Base-by-base conservation (phyloP, 2,329 filamentous ascomycete genomes). In the Penicillium sp. region DNA sequence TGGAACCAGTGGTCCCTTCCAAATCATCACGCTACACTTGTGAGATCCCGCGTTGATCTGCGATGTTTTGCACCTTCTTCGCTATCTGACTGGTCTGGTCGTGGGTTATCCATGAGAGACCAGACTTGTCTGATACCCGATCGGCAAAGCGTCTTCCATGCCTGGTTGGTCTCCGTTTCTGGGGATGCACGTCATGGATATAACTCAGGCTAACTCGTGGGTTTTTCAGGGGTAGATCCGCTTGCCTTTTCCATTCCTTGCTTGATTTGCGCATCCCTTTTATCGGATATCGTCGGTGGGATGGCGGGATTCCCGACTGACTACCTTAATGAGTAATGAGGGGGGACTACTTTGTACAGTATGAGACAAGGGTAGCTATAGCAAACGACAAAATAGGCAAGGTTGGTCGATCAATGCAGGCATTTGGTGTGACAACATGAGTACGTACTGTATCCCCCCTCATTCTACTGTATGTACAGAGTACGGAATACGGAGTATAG, bases 21-120 rank as follows among this genome's bases (percentile, higher is more conserved):
- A 29, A 29, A 48, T 48, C 22, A 22, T 7, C 34, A 36, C 34
- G 13, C 34, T 36, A 36, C 24, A 6, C 24, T 5, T 8, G 8
- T 18, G 16, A 31, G 40, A 38, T 50, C 48, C 48, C 48, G 40
- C 36, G 29, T n/a, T 32, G 50, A 53, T 53, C 44, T 22, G 48
- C 48, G 34, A 34, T 32, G 16, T 32, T 34, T 18, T 32, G 14
- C 41, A 31, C 24, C 31, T 18, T 27, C 38, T 16, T 9, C 8
- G 38, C 16, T n/a, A 16, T 46, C 9, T 13, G 18, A 51, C 34
- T 31, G 36, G 38, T 18, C 32, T n/a, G 11, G 5, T 10, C 9
- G 24, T 34, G 27, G n/a, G 13, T 36, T 11, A 11, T 14, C 31
- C 34, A 36, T 36, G 34, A 5, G 13, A 14, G 32, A 36, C n/a